Conservation (phyloP, 1,284 basidiomycete genomes). For the Ceratobasidium sp. region DNA sequence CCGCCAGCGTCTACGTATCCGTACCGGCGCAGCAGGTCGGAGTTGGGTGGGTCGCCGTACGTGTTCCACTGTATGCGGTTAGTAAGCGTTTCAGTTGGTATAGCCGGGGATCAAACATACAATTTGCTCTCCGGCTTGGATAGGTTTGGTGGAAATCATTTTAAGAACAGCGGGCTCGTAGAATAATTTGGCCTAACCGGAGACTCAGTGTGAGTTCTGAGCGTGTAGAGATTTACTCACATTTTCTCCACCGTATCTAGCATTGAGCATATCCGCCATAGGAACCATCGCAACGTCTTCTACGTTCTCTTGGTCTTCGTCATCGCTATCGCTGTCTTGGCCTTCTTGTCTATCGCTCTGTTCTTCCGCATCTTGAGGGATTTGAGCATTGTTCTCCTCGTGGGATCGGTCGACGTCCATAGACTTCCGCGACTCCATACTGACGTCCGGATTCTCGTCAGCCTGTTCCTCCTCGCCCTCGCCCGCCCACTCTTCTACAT, state of each 20-base stretch:
- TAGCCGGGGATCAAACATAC: conserved; percentile 62
- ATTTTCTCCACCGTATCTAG: conserved; percentile 87
- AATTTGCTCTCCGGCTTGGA: conserved; percentile 89
- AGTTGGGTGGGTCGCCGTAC: conserved; percentile 94
- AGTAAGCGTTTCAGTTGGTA: conserved; percentile 41
- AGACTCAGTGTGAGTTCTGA: neutral
- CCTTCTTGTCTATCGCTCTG: conserved; percentile 52
- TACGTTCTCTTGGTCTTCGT: conserved; percentile 73
- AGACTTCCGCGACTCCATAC: conserved; percentile 52
- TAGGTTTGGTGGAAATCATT: conserved; percentile 85
- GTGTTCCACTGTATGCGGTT: conserved; percentile 84
- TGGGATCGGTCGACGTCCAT: conserved; percentile 67
- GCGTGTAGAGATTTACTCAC: conserved; percentile 62
- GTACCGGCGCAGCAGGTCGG: conserved; percentile 93
- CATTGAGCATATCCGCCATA: conserved; percentile 96
- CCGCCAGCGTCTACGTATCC: conserved; percentile 89
- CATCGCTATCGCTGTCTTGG: conserved; percentile 61
- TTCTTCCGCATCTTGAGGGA: conserved; percentile 39
- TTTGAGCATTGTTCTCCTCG: conserved; percentile 50
- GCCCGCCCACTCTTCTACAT: conserved; percentile 70
- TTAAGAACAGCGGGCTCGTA: conserved; percentile 79
- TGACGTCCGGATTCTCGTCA: conserved; percentile 50
- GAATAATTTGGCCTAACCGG: conserved; percentile 82
- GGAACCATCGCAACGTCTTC: conserved; percentile 93
- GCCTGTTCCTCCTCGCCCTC: conserved; percentile 55